Evolutionary conservation across 208 protist species (phyloP).

Genomic region (Leishmania amazonensis): DNA sequence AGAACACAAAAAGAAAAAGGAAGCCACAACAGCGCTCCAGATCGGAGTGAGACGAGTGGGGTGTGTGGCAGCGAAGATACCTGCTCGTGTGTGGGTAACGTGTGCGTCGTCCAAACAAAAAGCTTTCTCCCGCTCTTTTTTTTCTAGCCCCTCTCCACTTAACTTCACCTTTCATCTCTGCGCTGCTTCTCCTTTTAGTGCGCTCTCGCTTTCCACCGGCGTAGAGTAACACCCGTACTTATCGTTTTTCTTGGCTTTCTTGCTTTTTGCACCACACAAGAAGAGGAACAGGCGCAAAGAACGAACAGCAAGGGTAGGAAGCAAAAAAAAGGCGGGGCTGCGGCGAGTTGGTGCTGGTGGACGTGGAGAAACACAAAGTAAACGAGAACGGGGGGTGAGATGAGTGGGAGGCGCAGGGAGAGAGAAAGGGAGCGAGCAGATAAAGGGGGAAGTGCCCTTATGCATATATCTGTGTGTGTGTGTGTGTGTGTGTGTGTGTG

Average conservation of each 20-base stretch:
- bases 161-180: neutral
- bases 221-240: neutral
- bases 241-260: neutral
- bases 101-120: neutral
- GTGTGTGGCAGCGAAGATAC: neutral
- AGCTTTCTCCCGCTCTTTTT: neutral
- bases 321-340: constrained; percentile 1
- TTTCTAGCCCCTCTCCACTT: neutral
- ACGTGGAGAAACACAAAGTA: neutral
- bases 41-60: neutral
- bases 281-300: neutral
- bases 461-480: neutral
- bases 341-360: neutral
- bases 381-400: neutral
- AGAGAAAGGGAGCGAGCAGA: neutral
- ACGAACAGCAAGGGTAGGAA: neutral
- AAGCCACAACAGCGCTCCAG: neutral
- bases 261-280: neutral
- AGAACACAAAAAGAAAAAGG: neutral
- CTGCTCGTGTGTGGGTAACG: neutral
- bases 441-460: neutral
- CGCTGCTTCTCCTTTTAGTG: too few relatives aligned
- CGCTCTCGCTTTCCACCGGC: neutral
- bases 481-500: neutral
- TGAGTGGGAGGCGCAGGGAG: neutral